These are phyloP conservation scores for Microstegium vimineum DNA, from an alignment of 176 grass and related monocot genomes.

Conservation along the genomic window DNA sequence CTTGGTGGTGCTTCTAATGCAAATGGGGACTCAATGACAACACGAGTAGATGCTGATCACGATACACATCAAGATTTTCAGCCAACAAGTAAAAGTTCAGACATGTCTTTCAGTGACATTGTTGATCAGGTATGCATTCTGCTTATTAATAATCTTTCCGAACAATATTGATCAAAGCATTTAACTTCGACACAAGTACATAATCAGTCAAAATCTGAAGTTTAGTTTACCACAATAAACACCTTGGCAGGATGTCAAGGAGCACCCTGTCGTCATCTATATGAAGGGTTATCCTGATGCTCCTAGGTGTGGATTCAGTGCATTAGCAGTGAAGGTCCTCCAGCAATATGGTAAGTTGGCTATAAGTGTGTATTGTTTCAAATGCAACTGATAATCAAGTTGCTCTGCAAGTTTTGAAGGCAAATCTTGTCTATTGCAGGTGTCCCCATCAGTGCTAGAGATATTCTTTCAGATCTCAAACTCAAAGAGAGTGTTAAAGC, in stretches of 20 bases:
- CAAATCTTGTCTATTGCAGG: slow-evolving; percentile 39
- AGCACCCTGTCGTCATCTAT: slow-evolving; percentile 72
- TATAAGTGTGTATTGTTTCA: neutral
- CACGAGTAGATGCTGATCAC: slow-evolving; percentile 48
- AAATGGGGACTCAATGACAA: slow-evolving; percentile 17
- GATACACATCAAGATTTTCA: slow-evolving; percentile 80
- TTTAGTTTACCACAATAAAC: neutral
- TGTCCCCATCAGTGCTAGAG: slow-evolving; percentile 58
- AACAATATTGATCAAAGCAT: neutral
- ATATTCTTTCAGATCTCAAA: slow-evolving; percentile 69
- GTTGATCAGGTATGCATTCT: slow-evolving; percentile 40
- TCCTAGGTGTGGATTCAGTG: slow-evolving; percentile 90
- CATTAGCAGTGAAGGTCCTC: slow-evolving; percentile 89
- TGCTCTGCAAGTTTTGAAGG: neutral
- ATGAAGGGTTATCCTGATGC: slow-evolving; percentile 88
- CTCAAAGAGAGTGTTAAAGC: slow-evolving; percentile 93
- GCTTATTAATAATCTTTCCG: neutral
- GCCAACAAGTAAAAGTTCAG: slow-evolving; percentile 59
- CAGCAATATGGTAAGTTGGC: slow-evolving; percentile 66
- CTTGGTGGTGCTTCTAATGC: slow-evolving; percentile 28
- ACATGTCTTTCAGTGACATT: slow-evolving; percentile 41
- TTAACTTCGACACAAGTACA: neutral
- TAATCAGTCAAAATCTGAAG: neutral
- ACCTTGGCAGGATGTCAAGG: slow-evolving; percentile 69
- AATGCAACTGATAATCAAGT: neutral